Percentiles rank a stretch among this genome's conserved stretches.
Evolutionary conservation across 2,329 filamentous ascomycete species (phyloP).

Genomic region (Aspergillus ibericus): DNA sequence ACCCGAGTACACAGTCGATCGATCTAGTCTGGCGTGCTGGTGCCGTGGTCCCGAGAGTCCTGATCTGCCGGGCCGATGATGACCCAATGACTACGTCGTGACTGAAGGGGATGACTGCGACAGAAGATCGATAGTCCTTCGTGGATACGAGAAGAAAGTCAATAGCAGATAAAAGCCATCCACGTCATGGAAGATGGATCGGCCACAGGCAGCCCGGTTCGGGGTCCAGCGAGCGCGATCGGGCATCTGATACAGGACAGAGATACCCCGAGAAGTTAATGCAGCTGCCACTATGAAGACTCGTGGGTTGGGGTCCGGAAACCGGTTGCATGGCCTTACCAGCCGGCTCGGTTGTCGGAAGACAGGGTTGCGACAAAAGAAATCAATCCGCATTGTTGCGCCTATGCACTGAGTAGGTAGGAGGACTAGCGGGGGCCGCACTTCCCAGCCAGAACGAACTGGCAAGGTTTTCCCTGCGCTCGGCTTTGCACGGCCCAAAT

Average conservation of each 20-base stretch:
- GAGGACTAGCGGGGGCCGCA: not conserved
- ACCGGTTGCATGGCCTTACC: not conserved
- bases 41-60: constrained; percentile 12
- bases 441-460: not conserved
- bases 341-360: not conserved
- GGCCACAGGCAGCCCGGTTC: not conserved
- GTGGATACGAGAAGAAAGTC: not conserved
- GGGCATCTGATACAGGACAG: not conserved
- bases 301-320: not conserved
- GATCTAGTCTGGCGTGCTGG: not conserved
- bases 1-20: not conserved
- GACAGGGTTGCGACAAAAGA: not conserved
- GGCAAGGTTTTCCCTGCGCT: not conserved
- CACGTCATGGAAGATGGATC: not conserved
- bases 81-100: constrained; percentile 8
- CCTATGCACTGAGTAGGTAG: not conserved
- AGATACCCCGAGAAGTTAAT: not conserved
- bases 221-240: not conserved
- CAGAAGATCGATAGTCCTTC: too few species aligned
- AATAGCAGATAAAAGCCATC: not conserved
- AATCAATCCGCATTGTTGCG: too few species aligned
- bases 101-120: not conserved
- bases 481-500: constrained; percentile 12
- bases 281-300: not conserved
- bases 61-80: constrained; percentile 20